Base-by-base conservation (phyloP, 2,329 filamentous ascomycete genomes). In the Cladosporium phlei region DNA sequence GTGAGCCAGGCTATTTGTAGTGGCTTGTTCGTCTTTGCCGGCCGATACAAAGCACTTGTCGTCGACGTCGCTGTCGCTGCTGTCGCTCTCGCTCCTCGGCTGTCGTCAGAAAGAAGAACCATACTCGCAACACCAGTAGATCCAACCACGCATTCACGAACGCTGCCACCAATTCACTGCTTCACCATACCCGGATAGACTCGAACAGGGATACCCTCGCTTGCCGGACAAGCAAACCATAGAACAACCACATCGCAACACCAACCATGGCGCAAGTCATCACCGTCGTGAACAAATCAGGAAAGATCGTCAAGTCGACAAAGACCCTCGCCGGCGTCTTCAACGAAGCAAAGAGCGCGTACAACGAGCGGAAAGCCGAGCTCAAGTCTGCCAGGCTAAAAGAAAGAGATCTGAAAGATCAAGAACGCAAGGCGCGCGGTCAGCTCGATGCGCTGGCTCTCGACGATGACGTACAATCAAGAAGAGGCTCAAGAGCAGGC, bases 321-420 rank as follows among this genome's bases (percentile, higher is more conserved):
- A 95, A 94, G 70, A 87, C 95, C 59, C 74, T 97, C 19, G 79
- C 94, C 61, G 84, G 82, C 63, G 85, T 96, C 62, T 94, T 95
- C 76, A 95, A 88, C 66, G 89, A 96, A 64, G 91, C 90, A 53
- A 88, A 88, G 64, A 81, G 83, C 45, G 86, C 87, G 49, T 97
- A 97, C 69, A 78, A 83, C 48, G 88, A 95, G 61, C 87, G 87
- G 62, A 95, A 94, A 66, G 85, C 87, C 5, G 82, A 89, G 56
- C 77, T 95, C 58, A 82, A 82, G 64, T 80, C 83, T 16, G 80
- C 87, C 55, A 78, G 82, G 59, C 82, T 83, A 59, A 72, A 72
- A 29, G 74, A 76, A 52, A 61, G 73, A 30, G 72, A 76, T 40
- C 46, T 38, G 19, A 55, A 57, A 47, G 54, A 54, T 30, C 46